Evolutionary conservation across 1,284 basidiomycete species (phyloP), one percentile per base, ranked within the genome.

Genomic region (Puccinia triticina): DNA sequence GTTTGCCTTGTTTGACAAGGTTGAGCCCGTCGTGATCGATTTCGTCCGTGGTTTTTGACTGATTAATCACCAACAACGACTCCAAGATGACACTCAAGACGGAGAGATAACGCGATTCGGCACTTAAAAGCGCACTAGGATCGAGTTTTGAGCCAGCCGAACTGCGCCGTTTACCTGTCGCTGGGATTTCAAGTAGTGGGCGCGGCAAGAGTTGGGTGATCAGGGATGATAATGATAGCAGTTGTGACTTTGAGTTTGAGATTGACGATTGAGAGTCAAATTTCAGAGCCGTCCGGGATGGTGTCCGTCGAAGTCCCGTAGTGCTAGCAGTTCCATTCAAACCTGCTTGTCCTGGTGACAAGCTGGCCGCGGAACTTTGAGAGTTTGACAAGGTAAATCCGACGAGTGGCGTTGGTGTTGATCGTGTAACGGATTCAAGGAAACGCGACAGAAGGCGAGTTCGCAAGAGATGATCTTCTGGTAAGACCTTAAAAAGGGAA

Each of bases 401-500:
- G 8, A 34, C 8, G 11, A 50, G 48, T 23, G 55, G 10, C 34
- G 71, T 34, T 1, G 48, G 18, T 55, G 5, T 12, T 37, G 74
- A 61, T 46, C 74, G 50, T 57, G 74, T 76, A 14, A 76, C 26
- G 16, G 57, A 59, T 23, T 76, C 74, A 14, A 76, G 23, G 55
- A 76, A 76, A 40, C 74, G 55, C 32, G 74, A 76, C 23, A 76
- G 40, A 12, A 76, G 74, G 16, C 74, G 74, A 10, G 55, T 61
- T 32, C 55, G 74, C 43, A 76, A n/a, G 2, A 61, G 29, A 26
- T 57, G 74, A 59, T 57, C 53, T 37, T 34, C 23, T 23, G 74
- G 74, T 23, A 76, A 76, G 26, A 59, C 16, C 74, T 76, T 10
- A 37, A 59, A 50, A 14, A 48, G 12, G 14, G 32, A 53, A 57